These are phyloP conservation scores for Penstemon eatonii DNA, from an alignment of 257 asterid species.

Conservation along the genomic window DNA sequence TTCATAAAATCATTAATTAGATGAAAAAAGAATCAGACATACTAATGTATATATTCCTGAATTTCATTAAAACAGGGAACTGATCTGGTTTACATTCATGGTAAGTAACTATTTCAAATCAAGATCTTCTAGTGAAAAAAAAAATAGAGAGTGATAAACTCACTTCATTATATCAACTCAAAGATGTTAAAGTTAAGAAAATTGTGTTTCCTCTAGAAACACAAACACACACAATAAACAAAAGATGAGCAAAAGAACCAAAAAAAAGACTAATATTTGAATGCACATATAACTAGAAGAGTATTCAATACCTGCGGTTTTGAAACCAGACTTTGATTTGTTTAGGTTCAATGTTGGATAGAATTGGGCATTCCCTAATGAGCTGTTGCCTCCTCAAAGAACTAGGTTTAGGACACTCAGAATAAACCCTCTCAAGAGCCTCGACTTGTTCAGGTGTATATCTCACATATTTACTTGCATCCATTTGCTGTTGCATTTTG, in stretches of 20 bases:
- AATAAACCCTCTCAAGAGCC: slow-evolving; percentile 87
- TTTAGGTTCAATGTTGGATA: slow-evolving; percentile 87
- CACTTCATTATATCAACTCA: no score
- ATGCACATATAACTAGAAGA: background rate
- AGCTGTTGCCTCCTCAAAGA: slow-evolving; percentile 94
- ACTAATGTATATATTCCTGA: no score
- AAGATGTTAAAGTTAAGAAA: no score
- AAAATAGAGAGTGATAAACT: no score
- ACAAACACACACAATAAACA: background rate
- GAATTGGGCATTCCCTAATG: slow-evolving; percentile 84
- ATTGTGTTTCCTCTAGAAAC: no score
- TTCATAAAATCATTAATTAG: no score
- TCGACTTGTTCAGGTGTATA: slow-evolving; percentile 98
- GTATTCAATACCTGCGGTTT: slow-evolving; percentile 65
- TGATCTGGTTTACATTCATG: no score
- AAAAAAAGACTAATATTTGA: background rate
- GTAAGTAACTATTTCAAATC: no score
- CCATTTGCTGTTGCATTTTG: slow-evolving; percentile 62
- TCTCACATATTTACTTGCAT: slow-evolving; percentile 84
- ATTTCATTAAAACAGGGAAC: no score
- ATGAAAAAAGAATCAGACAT: no score
- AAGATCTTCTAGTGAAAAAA: no score
- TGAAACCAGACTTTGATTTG: slow-evolving; percentile 99
- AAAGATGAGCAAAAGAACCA: background rate
- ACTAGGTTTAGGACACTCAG: slow-evolving; percentile 93